Evolutionary conservation across 1,139 yeast genomes (phyloP), one percentile per base, ranked within the genome.

Genomic region (Meyerozyma guilliermondii): DNA sequence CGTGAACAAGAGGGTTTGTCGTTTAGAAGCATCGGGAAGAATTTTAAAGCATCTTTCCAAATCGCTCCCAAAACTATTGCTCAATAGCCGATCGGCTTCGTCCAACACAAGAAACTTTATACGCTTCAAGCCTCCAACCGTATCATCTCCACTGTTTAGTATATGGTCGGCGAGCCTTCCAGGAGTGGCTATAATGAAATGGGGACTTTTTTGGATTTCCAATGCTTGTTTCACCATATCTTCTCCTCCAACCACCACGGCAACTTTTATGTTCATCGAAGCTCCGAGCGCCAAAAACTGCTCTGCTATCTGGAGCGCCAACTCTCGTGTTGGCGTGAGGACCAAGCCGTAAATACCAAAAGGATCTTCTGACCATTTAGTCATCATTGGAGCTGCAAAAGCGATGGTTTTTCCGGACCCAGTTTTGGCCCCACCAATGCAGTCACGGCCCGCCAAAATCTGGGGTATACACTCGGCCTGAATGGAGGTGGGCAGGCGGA

Each of bases 371-470:
- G 97, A 86, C 97, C 98, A 92, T 55, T 83, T 76, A 1, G 95
- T 81, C 43, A 92, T 69, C 89, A 92, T 92, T 1, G 98, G 98
- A 20, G 91, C 94, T 1, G 95, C 98, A 74, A 92, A 92, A 0
- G 98, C 96, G 28, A 94, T 83, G 3, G 99, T 92, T 60, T 92
- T 92, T 76, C 99, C 99, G 27, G 95, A 84, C 66, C 99, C 99
- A 0, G 99, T 92, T 62, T 87, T 87, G 36, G 99, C 98, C 31
- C 98, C 98, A 41, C 98, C 99, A 40, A 92, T 92, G 62, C 97
- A 91, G 62, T 91, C 96, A 52, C 82, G 78, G 8, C 95, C 97
- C 30, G 71, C 72, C 38, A 92, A 61, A 46, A 92, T 87, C 46
- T 84, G 78, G 0, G 98, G 98, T 39, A 92, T 92, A 60, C 97